These are phyloP conservation scores for Penicillium coprophilum DNA, from an alignment of 495 filamentous ascomycete genomes.

Conservation along the genomic window DNA sequence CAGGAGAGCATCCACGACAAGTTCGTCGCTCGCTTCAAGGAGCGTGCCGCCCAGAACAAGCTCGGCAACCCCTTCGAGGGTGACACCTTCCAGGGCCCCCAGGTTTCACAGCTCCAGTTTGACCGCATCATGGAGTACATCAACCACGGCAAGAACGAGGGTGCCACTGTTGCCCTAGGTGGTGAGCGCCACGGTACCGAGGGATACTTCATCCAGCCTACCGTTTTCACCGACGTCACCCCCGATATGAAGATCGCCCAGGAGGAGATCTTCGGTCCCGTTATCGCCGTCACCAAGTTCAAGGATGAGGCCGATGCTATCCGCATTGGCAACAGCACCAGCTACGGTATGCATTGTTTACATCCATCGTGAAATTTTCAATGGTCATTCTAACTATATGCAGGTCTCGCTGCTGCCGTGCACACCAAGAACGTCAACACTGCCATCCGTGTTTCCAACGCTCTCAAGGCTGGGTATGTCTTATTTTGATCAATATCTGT, in stretches of 20 bases:
- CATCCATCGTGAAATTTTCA: background rate
- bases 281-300: slow-evolving; percentile 93
- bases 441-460: slow-evolving; percentile 82
- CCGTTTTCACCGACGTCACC: slow-evolving; percentile 89
- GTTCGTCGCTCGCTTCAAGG: slow-evolving; percentile 86
- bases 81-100: slow-evolving; percentile 95
- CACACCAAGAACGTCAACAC: slow-evolving; percentile 95
- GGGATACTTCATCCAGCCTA: slow-evolving; percentile 98
- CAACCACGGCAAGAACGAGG: slow-evolving; percentile 79
- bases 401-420: slow-evolving; percentile 82
- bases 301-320: slow-evolving; percentile 83
- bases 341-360: slow-evolving; percentile 51
- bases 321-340: slow-evolving; percentile 75
- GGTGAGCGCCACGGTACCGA: slow-evolving; percentile 85
- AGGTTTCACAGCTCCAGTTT: slow-evolving; percentile 91
- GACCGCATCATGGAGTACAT: slow-evolving; percentile 99
- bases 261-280: slow-evolving; percentile 98
- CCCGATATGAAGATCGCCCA: slow-evolving; percentile 96
- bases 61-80: slow-evolving; percentile 88
- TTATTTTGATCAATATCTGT: background rate
- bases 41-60: slow-evolving; percentile 74
- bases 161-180: slow-evolving; percentile 81
- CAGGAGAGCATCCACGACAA: slow-evolving; percentile 96
- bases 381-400: slow-evolving; percentile 9
- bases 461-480: slow-evolving; percentile 67